These are phyloP conservation scores for Kwoniella dendrophila DNA, from an alignment of 768 basidiomycete species.

Conservation along the genomic window DNA sequence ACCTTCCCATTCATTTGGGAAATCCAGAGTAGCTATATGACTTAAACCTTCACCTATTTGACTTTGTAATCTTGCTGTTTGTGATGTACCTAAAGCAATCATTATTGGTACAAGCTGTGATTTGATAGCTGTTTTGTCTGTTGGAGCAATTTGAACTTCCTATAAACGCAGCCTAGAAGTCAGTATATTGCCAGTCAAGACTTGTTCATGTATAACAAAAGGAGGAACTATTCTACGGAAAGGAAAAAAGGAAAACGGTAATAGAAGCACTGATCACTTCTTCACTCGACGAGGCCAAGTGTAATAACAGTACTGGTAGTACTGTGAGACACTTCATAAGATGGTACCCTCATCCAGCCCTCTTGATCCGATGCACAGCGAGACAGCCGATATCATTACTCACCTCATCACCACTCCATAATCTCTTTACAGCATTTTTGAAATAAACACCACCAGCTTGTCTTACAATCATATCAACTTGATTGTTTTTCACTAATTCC, in stretches of 20 bases:
- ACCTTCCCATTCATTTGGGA: constrained; percentile 83
- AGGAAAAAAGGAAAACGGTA: no score
- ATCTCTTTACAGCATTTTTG: constrained; percentile 82
- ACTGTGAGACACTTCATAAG: no score
- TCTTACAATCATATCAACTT: constrained; percentile 64
- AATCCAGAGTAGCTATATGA: constrained; percentile 87
- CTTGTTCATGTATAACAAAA: no score
- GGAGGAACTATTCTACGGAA: no score
- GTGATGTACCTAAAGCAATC: constrained; percentile 75
- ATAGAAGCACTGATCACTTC: no score
- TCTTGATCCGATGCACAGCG: no score
- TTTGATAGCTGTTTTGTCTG: constrained; percentile 74
- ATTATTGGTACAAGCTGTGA: constrained; percentile 84
- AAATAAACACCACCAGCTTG: constrained; percentile 86
- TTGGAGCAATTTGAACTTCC: constrained; percentile 61
- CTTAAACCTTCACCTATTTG: constrained; percentile 93
- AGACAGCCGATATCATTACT: no score
- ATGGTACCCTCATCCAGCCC: no score
- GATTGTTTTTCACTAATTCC: constrained; percentile 69
- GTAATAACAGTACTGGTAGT: no score
- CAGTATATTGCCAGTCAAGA: no score
- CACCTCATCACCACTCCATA: constrained; percentile 78
- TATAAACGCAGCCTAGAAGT: constrained; percentile 3
- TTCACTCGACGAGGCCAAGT: no score
- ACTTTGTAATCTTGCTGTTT: constrained; percentile 60